A percentile compares a stretch with the other conserved stretches of the same genome.
phyloP scores from a whole-genome alignment of 192 early-diverging fungal genomes.

The Jimgerdemannia lactiflua region DNA sequence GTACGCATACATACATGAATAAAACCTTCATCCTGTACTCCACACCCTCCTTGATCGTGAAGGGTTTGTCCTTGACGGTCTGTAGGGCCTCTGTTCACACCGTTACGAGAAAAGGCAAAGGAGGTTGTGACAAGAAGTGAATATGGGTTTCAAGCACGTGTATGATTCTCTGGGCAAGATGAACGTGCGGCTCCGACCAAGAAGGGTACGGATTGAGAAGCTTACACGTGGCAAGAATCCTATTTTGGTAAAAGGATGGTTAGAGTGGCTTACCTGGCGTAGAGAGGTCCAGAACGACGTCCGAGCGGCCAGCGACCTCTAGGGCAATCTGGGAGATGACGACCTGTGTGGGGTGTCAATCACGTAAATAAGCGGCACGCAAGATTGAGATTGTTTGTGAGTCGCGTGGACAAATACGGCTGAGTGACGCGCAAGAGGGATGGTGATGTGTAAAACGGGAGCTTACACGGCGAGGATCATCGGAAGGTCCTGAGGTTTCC shows the following conservation, averaged over 20 bases:
- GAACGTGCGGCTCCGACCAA: no score
- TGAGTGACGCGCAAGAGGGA: no score
- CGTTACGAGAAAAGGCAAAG: conserved; percentile 3
- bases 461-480: background rate
- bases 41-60: conserved; percentile 96
- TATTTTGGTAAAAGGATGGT: background rate
- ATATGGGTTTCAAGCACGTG: no score
- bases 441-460: no score
- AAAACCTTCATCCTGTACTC: conserved; percentile 91
- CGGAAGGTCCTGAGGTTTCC: background rate
- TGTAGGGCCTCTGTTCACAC: conserved; percentile 52
- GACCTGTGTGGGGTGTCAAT: conserved; percentile 44
- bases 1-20: conserved; percentile 55
- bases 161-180: no score
- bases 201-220: no score
- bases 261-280: conserved; percentile 51
- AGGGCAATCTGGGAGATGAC: conserved; percentile 68
- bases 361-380: background rate
- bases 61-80: conserved; percentile 65
- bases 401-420: background rate
- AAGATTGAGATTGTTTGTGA: background rate
- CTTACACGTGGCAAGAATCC: no score
- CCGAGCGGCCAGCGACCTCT: conserved; percentile 69
- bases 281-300: conserved; percentile 79
- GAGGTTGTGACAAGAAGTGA: background rate